Conservation (phyloP, 148 eudicot genomes). For the Oxyria digyna region DNA sequence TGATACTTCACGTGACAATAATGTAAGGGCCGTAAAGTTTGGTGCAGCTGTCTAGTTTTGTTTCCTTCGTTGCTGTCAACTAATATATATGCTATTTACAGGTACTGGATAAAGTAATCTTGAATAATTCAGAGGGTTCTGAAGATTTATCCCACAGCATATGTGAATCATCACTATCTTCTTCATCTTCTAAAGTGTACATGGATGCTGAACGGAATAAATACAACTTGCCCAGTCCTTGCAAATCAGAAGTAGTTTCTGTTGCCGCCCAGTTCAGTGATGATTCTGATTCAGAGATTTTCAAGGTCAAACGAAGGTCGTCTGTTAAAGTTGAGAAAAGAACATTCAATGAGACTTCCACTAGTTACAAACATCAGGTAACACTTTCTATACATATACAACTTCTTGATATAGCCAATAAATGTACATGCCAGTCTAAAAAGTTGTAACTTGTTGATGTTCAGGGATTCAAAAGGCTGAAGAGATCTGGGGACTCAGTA, state of each 20-base stretch:
- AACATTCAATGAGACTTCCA: slow-evolving; percentile 17
- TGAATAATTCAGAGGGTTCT: slow-evolving; percentile 15
- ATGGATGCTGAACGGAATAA: slow-evolving; percentile 15
- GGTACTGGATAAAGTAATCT: slow-evolving; percentile 23
- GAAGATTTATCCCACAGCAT: slow-evolving; percentile 15
- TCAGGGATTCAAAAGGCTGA: slow-evolving; percentile 62
- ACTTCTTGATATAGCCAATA: not conserved
- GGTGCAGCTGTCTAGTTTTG: not conserved
- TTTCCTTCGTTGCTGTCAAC: not conserved
- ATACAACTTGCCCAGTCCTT: slow-evolving; percentile 10
- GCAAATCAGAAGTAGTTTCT: slow-evolving; percentile 18
- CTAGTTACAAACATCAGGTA: slow-evolving; percentile 44
- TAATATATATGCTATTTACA: slow-evolving; percentile 12
- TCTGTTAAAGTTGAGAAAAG: slow-evolving; percentile 34
- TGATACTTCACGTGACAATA: slow-evolving; percentile 12
- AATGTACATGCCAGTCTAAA: not conserved
- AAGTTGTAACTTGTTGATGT: slow-evolving; percentile 4
- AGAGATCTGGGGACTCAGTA: slow-evolving; percentile 21
- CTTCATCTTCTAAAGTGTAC: slow-evolving; percentile 22
- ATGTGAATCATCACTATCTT: slow-evolving; percentile 21
- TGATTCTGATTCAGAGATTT: slow-evolving; percentile 84
- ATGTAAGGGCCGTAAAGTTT: slow-evolving; percentile 28
- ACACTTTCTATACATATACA: not conserved
- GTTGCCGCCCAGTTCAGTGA: slow-evolving; percentile 40
- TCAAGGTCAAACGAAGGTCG: slow-evolving; percentile 79